These are phyloP conservation scores for Aspergillus japonicus DNA, from an alignment of 2,329 filamentous ascomycete species.

Conservation along the genomic window DNA sequence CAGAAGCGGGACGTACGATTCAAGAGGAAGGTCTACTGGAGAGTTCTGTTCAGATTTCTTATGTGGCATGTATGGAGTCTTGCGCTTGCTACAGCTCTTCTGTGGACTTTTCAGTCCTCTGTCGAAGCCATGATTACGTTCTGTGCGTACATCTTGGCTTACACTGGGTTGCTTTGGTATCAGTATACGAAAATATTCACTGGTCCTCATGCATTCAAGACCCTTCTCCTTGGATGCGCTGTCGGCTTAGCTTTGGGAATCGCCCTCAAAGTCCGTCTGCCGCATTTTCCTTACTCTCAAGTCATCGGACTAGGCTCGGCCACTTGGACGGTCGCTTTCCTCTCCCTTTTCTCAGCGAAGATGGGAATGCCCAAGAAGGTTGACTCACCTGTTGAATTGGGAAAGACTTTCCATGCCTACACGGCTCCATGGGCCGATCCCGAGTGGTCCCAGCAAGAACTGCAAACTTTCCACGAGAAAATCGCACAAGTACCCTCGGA, in stretches of 20 bases:
- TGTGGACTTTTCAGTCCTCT: constrained; percentile 53
- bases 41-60: constrained; percentile 50
- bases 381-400: constrained; percentile 33
- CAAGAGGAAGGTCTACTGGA: constrained; percentile 53
- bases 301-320: constrained; percentile 50
- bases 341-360: constrained; percentile 50
- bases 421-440: constrained; percentile 45
- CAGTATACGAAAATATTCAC: constrained; percentile 56
- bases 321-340: constrained; percentile 54
- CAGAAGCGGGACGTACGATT: constrained; percentile 48
- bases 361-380: constrained; percentile 48
- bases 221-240: constrained; percentile 47
- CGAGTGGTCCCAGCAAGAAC: constrained; percentile 52
- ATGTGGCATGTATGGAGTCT: constrained; percentile 55
- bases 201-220: constrained; percentile 50
- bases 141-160: constrained; percentile 49
- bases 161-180: constrained; percentile 55
- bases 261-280: constrained; percentile 41
- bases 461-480: constrained; percentile 49
- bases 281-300: constrained; percentile 45
- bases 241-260: constrained; percentile 51
- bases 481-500: constrained; percentile 43
- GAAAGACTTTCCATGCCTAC: constrained; percentile 45
- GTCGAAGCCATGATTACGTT: constrained; percentile 50
- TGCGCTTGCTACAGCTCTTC: constrained; percentile 49